Evolutionary conservation across 345 rosid genomes (phyloP).

Genomic region (Eucalyptus dawsonii): DNA sequence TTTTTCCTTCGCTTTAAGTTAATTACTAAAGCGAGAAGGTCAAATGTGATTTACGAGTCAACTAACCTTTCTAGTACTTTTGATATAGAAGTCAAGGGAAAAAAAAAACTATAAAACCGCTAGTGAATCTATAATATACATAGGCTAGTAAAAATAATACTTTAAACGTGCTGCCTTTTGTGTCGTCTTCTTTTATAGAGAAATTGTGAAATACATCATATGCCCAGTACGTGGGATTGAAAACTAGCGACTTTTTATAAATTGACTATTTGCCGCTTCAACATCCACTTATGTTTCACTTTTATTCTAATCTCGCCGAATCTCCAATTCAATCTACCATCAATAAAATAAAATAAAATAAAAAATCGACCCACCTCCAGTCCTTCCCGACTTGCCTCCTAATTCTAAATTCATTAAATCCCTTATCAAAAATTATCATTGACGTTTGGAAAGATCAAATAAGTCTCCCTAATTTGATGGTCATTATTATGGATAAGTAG

Average conservation of each 20-base stretch:
- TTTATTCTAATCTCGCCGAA: background rate
- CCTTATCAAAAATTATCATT: background rate
- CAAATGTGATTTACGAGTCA: background rate
- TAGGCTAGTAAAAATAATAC: background rate
- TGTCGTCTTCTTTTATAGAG: background rate
- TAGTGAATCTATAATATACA: background rate
- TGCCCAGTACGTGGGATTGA: background rate
- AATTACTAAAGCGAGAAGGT: background rate
- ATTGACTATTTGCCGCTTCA: background rate
- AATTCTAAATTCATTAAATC: background rate
- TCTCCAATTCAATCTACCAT: background rate
- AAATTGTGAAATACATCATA: too few relatives aligned
- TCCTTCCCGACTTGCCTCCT: background rate
- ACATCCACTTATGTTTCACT: background rate
- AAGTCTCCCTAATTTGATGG: background rate
- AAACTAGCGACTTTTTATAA: background rate
- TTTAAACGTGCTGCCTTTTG: background rate
- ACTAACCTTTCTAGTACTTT: background rate
- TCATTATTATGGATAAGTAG: too few relatives aligned
- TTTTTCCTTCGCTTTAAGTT: background rate
- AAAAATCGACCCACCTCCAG: background rate
- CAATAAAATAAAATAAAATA: too few relatives aligned
- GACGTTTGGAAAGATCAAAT: background rate
- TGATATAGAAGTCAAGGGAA: background rate
- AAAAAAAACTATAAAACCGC: background rate